These are phyloP conservation scores for Solanum peruvianum DNA, from an alignment of 257 asterid species.

Conservation along the genomic window DNA sequence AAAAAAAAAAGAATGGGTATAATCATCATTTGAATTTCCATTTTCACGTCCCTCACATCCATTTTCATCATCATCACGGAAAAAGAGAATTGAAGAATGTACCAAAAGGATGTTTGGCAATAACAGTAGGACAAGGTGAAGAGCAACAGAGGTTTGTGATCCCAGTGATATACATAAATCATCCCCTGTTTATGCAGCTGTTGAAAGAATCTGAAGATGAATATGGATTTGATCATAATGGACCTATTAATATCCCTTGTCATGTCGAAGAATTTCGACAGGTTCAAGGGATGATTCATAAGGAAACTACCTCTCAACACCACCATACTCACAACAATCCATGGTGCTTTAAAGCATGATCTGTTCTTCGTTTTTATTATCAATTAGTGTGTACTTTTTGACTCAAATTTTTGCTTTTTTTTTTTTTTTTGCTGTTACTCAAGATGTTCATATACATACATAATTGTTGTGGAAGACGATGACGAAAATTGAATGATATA, in stretches of 20 bases:
- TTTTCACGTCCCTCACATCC: conserved; percentile 25
- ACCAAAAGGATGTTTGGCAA: conserved; percentile 43
- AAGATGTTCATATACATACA: not conserved
- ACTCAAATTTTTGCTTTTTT: too few species aligned
- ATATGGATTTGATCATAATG: conserved; percentile 54
- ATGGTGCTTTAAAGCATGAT: conserved; percentile 43
- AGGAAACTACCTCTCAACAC: conserved; percentile 25
- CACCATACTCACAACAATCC: conserved; percentile 22
- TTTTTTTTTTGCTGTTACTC: not conserved
- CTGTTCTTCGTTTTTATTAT: not conserved
- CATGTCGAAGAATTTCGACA: conserved; percentile 42
- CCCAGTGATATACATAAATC: conserved; percentile 50
- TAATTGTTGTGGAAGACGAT: not conserved
- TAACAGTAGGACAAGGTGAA: conserved; percentile 50
- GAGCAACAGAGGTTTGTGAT: conserved; percentile 43
- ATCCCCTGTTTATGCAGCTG: conserved; percentile 46
- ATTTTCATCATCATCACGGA: conserved; percentile 9
- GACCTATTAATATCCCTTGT: conserved; percentile 57
- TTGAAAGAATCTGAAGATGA: conserved; percentile 58
- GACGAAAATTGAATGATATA: not conserved
- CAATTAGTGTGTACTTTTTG: too few species aligned
- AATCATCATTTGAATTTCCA: conserved; percentile 30
- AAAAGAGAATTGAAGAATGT: conserved; percentile 4
- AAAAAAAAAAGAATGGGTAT: conserved; percentile 19
- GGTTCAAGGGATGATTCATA: conserved; percentile 28